Base-by-base conservation (phyloP, 192 early-diverging fungal species). In the Diversispora eburnea region DNA sequence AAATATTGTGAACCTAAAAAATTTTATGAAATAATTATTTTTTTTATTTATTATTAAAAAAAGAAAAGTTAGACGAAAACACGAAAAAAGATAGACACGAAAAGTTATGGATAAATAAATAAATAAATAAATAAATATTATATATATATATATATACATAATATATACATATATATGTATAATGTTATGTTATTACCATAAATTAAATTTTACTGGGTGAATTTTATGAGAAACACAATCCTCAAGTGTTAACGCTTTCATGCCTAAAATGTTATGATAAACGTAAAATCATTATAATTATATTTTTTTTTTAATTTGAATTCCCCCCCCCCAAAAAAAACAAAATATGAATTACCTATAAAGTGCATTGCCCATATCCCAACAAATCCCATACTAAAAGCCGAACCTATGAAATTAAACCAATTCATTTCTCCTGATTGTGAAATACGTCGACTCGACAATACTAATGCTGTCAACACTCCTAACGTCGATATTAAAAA, bases 341-440 rank as follows among this genome's bases (percentile, higher is more conserved):
- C 74, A 60, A 78, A 41, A 73, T 63, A n/a, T 48, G 78, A 78
- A 33, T 77, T 80, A n/a, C 79, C 81, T 9, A 79, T 76, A 59
- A 82, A 82, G 77, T 82, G 81, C 78, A 76, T 82, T 42, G 75
- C 70, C 81, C 81, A 82, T 5, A 82, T 78, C 7, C 79, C 71
- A 39, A 78, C 81, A 70, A 74, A 73, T n/a, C 79, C 81, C 78
- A 78, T 82, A 19, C 67, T 57, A 57, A 80, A 73, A 6, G 79
- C 78, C 45, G 81, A 76, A 52, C 77, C 59, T 43, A 71, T 58
- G 17, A 82, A 61, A 45, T 73, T 17, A 60, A 80, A 78, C 67
- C 77, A 78, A 60, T 77, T 58, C 3, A 64, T 52, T 79, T 55
- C n/a, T 12, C 59, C 41, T 9, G 66, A 47, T 48, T 76, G 64